Percentiles rank a stretch among this genome's conserved stretches.
Evolutionary conservation across 805 yeast genomes (phyloP).

Genomic region (Starmerella potacharoeniae): DNA sequence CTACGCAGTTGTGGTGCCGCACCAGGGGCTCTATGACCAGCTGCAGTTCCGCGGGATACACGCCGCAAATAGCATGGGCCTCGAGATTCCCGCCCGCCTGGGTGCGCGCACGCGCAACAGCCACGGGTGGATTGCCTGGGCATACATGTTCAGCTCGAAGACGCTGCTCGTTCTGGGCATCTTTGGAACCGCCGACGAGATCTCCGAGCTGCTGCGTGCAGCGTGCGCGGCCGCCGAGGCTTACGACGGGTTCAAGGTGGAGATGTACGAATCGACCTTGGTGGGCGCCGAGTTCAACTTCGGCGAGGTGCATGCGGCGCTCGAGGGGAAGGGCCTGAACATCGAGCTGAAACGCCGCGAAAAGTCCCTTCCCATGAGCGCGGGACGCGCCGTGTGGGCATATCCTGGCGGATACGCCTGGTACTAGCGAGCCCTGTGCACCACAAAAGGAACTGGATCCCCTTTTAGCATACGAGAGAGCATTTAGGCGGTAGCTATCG

Average conservation of each 20-base stretch:
- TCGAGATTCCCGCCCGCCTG: slow-evolving; percentile 2
- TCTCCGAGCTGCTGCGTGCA: slow-evolving; percentile 3
- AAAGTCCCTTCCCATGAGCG: slow-evolving; percentile 13
- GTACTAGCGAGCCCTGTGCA: slow-evolving; percentile 1
- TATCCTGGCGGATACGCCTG: slow-evolving; percentile 17
- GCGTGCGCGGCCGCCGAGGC: slow-evolving; percentile 6
- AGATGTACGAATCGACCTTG: slow-evolving; percentile 12
- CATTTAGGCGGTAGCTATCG: too few species aligned
- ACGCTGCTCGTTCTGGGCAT: slow-evolving; percentile 11
- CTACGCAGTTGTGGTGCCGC: slow-evolving; percentile 12
- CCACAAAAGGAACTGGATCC: background rate
- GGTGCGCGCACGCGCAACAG: slow-evolving; percentile 14
- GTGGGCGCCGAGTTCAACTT: background rate
- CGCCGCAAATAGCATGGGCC: slow-evolving; percentile 8
- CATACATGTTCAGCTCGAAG: slow-evolving; percentile 9
- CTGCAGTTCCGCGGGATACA: slow-evolving; percentile 10
- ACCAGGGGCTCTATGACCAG: slow-evolving; percentile 13
- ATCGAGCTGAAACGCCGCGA: background rate
- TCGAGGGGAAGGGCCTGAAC: background rate
- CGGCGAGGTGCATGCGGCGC: slow-evolving; percentile 8
- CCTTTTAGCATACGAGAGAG: too few species aligned
- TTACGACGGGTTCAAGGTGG: slow-evolving; percentile 7
- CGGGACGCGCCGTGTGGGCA: slow-evolving; percentile 8
- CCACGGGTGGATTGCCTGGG: slow-evolving; percentile 19
- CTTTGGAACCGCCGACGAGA: slow-evolving; percentile 16